A percentile compares a stretch with the other conserved stretches of the same genome.
phyloP scores from a whole-genome alignment of 2,329 filamentous ascomycete genomes.

The Pseudodiploospora longispora region DNA sequence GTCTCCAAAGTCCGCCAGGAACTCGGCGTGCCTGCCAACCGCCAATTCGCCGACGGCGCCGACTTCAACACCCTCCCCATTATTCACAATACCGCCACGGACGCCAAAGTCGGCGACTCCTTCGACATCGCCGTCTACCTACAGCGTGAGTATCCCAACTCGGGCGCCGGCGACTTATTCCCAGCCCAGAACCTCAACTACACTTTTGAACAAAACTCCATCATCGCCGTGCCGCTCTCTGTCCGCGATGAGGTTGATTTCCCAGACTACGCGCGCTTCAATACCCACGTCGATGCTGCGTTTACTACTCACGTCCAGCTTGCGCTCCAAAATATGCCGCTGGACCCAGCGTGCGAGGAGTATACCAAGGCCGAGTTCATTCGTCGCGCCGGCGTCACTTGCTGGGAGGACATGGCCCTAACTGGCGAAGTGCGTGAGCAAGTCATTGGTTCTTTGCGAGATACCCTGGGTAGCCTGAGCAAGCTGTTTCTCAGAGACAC shows the following conservation, averaged over 20 bases:
- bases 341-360: slow-evolving; percentile 41
- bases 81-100: slow-evolving; percentile 36
- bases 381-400: slow-evolving; percentile 33
- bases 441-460: slow-evolving; percentile 30
- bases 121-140: slow-evolving; percentile 59
- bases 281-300: slow-evolving; percentile 43
- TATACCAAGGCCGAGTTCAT: slow-evolving; percentile 38
- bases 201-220: slow-evolving; percentile 13
- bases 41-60: slow-evolving; percentile 46
- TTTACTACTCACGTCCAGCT: slow-evolving; percentile 41
- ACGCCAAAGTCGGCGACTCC: slow-evolving; percentile 46
- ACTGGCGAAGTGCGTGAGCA: slow-evolving; percentile 30
- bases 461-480: slow-evolving; percentile 32
- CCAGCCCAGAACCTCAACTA: slow-evolving; percentile 35
- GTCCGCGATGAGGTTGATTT: slow-evolving; percentile 18
- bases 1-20: slow-evolving; percentile 38
- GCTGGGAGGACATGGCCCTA: slow-evolving; percentile 36
- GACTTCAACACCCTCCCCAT: slow-evolving; percentile 56
- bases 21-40: slow-evolving; percentile 39
- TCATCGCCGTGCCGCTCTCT: slow-evolving; percentile 30
- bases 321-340: slow-evolving; percentile 32
- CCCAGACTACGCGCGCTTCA: slow-evolving; percentile 41
- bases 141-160: slow-evolving; percentile 40
- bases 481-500: slow-evolving; percentile 29
- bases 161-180: slow-evolving; percentile 40